These are phyloP conservation scores for Dactylorhiza incarnata DNA, from an alignment of 106 monocot species.

Conservation along the genomic window DNA sequence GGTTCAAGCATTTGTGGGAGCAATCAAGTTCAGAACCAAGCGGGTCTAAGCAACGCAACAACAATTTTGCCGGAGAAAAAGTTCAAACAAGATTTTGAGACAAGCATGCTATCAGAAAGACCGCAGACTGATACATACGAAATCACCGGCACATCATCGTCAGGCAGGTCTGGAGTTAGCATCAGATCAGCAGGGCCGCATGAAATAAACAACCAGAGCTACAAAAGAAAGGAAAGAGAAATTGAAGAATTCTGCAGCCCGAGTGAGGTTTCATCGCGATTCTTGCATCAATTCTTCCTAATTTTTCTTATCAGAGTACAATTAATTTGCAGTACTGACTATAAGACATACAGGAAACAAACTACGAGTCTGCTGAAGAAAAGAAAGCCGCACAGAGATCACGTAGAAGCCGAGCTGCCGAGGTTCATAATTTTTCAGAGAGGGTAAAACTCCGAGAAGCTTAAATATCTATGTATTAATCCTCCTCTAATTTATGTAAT, in stretches of 20 bases:
- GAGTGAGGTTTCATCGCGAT: conserved; percentile 3
- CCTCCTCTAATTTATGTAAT: no score
- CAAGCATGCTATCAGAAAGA: not conserved
- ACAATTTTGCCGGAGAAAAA: not conserved
- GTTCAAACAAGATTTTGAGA: not conserved
- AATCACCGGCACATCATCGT: conserved; percentile 5
- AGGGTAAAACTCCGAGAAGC: conserved; percentile 15
- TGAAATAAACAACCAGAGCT: not conserved
- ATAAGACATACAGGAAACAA: conserved; percentile 1
- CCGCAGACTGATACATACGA: not conserved
- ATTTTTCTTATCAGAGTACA: not conserved
- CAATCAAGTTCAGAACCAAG: conserved; percentile 1
- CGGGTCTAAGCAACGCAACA: not conserved
- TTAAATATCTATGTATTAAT: no score
- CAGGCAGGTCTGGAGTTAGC: conserved; percentile 6
- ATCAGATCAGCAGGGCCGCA: not conserved
- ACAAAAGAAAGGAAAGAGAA: conserved; percentile 9
- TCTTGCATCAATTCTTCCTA: not conserved
- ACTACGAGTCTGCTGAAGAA: conserved; percentile 3
- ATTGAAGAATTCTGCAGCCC: conserved; percentile 2
- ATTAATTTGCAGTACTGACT: not conserved
- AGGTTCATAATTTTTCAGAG: conserved; percentile 53
- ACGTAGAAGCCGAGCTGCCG: conserved; percentile 27
- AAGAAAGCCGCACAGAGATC: conserved; percentile 5
- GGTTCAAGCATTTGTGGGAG: conserved; percentile 2